Conservation (phyloP, 352 stramenopile genomes). For the Phytophthora sojae region DNA sequence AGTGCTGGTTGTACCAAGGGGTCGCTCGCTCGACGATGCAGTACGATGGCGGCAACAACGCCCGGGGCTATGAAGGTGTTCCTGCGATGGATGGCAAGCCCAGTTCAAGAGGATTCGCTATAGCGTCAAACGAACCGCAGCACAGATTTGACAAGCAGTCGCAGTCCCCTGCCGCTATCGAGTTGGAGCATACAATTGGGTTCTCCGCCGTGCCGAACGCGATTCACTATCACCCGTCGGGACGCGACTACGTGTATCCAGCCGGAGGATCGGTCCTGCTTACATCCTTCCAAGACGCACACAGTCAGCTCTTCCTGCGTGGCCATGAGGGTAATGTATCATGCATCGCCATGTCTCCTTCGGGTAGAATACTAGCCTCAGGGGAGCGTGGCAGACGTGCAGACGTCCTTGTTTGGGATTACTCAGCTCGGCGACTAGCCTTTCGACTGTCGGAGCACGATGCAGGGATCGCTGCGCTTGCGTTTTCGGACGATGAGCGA, state of each 20-base stretch:
- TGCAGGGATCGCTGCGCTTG: slow-evolving; percentile 82
- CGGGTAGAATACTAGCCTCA: slow-evolving; percentile 83
- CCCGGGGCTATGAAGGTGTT: slow-evolving; percentile 22
- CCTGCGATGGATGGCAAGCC: slow-evolving; percentile 17
- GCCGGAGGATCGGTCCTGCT: slow-evolving; percentile 90
- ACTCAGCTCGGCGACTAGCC: slow-evolving; percentile 62
- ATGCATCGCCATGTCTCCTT: slow-evolving; percentile 81
- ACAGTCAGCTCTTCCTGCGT: slow-evolving; percentile 85
- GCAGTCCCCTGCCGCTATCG: slow-evolving; percentile 48
- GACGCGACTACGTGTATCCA: slow-evolving; percentile 86
- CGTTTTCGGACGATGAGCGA: slow-evolving; percentile 93
- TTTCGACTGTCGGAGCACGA: slow-evolving; percentile 94
- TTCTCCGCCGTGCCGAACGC: slow-evolving; percentile 85
- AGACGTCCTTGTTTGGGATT: slow-evolving; percentile 94
- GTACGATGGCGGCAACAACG: slow-evolving; percentile 34
- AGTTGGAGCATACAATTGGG: slow-evolving; percentile 95
- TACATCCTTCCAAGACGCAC: slow-evolving; percentile 73
- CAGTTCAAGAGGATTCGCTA: slow-evolving; percentile 17
- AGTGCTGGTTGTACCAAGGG: slow-evolving; percentile 13
- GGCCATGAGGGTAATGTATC: slow-evolving; percentile 87
- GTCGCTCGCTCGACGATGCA: slow-evolving; percentile 34
- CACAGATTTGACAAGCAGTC: slow-evolving; percentile 20
- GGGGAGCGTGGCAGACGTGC: slow-evolving; percentile 82
- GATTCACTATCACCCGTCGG: slow-evolving; percentile 87
- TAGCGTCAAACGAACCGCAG: slow-evolving; percentile 1